Evolutionary conservation across 495 filamentous ascomycete species (phyloP), one percentile per base, ranked within the genome.

Genomic region (Staphylotrichum tortipilum): DNA sequence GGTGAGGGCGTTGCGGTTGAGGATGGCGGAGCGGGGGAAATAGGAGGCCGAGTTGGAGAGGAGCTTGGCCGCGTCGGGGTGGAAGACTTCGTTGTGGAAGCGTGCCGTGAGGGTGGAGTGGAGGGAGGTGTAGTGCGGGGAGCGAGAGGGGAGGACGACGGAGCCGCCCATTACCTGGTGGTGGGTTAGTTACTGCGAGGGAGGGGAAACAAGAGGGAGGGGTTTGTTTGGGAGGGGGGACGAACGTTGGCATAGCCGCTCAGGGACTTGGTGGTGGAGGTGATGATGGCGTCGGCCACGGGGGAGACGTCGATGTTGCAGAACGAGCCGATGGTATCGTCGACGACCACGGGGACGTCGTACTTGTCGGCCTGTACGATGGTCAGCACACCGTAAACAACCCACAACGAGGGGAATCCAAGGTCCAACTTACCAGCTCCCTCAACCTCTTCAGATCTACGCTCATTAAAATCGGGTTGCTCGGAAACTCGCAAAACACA

Each of bases 271-370:
- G 74, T 77, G 7, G 78, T 59, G 29, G 64, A 70, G 1, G 72
- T 69, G 6, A 75, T 41, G 39, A 80, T 43, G 2, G 73, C 57
- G 54, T 80, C 76, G 0, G 65, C 68, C 0, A 57, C 57, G 12
- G 57, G 51, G 19, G 68, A 43, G 17, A 74, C 55, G 49, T 76
- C 68, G 19, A 76, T 56, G 48, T 80, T 80, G 50, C 63, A 66
- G n/a, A 70, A 73, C 5, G 65, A 72, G 3, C 66, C 72, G 22
- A 75, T 55, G 0, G 75, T 78, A 10, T 79, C 76, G 56, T 79
- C 77, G 9, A 68, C 52, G 2, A 76, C 67, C 1, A 77, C 35
- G 24, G 68, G 48, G 57, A 78, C 72, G n/a, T 53, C 55, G 54
- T 73, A 68, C 44, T 68, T 63, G 37, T 72, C 59, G 1, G 76